Percentiles rank a stretch among this genome's conserved stretches.
Conservation (phyloP, 169 alveolate species). For the Theileria sp. region DNA sequence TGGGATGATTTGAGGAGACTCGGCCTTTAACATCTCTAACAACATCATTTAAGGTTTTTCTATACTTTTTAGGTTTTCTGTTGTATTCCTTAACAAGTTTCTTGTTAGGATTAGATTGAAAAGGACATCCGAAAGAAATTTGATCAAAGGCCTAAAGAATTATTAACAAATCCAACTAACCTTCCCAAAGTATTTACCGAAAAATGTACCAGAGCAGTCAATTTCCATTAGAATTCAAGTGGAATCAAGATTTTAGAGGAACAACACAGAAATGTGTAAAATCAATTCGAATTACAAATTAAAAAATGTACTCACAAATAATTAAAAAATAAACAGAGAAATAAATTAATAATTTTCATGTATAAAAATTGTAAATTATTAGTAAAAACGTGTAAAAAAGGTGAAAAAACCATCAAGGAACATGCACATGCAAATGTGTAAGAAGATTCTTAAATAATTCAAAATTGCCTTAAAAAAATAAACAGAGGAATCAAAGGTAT, state of each 20-base stretch:
- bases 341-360: background rate
- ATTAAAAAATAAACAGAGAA: background rate
- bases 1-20: background rate
- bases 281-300: background rate
- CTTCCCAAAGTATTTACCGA: constrained; percentile 24
- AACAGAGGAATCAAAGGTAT: background rate
- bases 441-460: too few relatives aligned
- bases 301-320: background rate
- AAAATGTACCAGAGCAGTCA: constrained; percentile 28
- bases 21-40: background rate
- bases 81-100: constrained; percentile 16
- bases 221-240: constrained; percentile 14
- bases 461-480: background rate
- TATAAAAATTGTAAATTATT: background rate
- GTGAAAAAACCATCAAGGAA: background rate
- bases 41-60: background rate
- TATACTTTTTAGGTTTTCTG: background rate
- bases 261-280: background rate
- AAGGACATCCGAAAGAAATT: background rate
- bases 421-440: constrained; percentile 12
- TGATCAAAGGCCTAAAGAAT: background rate
- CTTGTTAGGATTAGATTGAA: background rate
- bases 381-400: background rate
- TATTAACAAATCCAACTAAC: constrained; percentile 8
- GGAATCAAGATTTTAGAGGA: background rate